These are phyloP conservation scores for Pyricularia grisea DNA, from an alignment of 2,329 filamentous ascomycete species.

Conservation along the genomic window DNA sequence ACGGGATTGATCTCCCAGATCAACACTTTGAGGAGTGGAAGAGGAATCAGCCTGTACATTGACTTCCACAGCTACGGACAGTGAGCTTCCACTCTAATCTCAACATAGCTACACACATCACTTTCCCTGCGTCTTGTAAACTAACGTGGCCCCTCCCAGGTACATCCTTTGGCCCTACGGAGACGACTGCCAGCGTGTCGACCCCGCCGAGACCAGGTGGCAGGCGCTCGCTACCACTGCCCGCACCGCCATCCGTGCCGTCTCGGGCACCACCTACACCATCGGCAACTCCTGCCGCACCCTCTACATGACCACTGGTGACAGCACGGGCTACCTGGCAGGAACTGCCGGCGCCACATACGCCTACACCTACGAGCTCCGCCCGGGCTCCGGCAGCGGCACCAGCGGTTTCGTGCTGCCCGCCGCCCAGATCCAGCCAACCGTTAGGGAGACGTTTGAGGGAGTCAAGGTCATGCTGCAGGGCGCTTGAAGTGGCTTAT, in stretches of 20 bases:
- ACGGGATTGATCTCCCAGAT: slow-evolving; percentile 31
- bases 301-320: slow-evolving; percentile 47
- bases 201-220: background rate
- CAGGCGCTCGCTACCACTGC: background rate
- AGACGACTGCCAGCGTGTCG: slow-evolving; percentile 24
- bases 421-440: slow-evolving; percentile 30
- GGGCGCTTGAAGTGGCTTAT: slow-evolving; percentile 12
- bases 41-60: slow-evolving; percentile 51
- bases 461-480: slow-evolving; percentile 50
- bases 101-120: background rate
- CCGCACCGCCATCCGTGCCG: slow-evolving; percentile 31
- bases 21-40: slow-evolving; percentile 19
- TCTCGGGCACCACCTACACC: slow-evolving; percentile 28
- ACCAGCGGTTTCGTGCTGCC: slow-evolving; percentile 33
- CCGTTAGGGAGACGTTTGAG: slow-evolving; percentile 31
- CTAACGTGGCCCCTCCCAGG: background rate
- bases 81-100: background rate
- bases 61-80: slow-evolving; percentile 58
- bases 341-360: slow-evolving; percentile 31
- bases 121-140: background rate
- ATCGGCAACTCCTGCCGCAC: slow-evolving; percentile 48
- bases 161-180: slow-evolving; percentile 31
- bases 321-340: slow-evolving; percentile 34
- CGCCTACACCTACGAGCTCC: slow-evolving; percentile 29
- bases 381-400: slow-evolving; percentile 18